These are phyloP conservation scores for Aspergillus mulundensis DNA, from an alignment of 495 filamentous ascomycete species.

Conservation along the genomic window DNA sequence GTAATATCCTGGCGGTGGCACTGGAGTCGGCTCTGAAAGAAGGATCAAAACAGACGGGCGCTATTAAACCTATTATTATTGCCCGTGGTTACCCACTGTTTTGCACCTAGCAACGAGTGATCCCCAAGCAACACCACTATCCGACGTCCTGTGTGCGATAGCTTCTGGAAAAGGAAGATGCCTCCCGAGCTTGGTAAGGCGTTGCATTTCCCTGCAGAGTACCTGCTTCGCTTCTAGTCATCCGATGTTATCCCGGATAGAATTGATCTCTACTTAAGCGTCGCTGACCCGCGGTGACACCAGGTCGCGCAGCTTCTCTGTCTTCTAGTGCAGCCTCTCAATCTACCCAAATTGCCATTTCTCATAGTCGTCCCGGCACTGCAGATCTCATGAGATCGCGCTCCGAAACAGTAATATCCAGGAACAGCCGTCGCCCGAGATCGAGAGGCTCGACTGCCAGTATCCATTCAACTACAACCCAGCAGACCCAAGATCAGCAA, in stretches of 20 bases:
- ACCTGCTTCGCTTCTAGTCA: background rate
- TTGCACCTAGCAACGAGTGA: slow-evolving; percentile 20
- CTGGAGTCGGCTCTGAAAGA: slow-evolving; percentile 12
- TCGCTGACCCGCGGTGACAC: slow-evolving; percentile 17
- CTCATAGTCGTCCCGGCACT: slow-evolving; percentile 42
- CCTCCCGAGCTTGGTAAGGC: slow-evolving; percentile 31
- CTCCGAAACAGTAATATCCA: slow-evolving; percentile 56
- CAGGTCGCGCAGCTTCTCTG: slow-evolving; percentile 29
- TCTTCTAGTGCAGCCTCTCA: slow-evolving; percentile 35
- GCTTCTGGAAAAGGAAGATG: slow-evolving; percentile 20
- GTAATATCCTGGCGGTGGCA: slow-evolving; percentile 8
- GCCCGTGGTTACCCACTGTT: slow-evolving; percentile 29
- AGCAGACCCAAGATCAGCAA: slow-evolving; percentile 62
- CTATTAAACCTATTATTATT: slow-evolving; percentile 18
- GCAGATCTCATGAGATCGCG: slow-evolving; percentile 50
- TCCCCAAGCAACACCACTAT: slow-evolving; percentile 14
- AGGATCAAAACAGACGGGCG: slow-evolving; percentile 29
- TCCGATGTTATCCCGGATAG: background rate
- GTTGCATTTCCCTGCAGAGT: slow-evolving; percentile 11
- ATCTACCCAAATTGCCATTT: slow-evolving; percentile 32
- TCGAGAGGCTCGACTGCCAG: slow-evolving; percentile 87
- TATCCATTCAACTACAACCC: slow-evolving; percentile 64
- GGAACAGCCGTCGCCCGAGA: slow-evolving; percentile 60
- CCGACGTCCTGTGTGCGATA: slow-evolving; percentile 2
- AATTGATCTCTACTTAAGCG: background rate